A percentile compares a stretch with the other conserved stretches of the same genome.
phyloP scores from a whole-genome alignment of 1,284 basidiomycete species.

The Waitea zeae region DNA sequence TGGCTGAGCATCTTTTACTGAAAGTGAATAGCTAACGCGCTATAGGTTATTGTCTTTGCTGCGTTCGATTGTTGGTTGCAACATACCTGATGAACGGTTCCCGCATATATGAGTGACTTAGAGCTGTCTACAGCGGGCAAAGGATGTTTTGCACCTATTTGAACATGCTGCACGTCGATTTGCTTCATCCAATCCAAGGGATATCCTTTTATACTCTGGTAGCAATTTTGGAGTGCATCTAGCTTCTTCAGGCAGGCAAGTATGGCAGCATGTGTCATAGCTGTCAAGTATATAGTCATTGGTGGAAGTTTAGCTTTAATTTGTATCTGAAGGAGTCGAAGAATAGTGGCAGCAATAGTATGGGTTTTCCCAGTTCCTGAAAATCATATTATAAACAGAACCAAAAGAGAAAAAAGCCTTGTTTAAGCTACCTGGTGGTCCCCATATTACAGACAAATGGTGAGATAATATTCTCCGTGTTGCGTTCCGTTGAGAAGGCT shows the following conservation, averaged over 20 bases:
- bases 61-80: too few species aligned
- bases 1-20: slow-evolving; percentile 18
- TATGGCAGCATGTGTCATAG: slow-evolving; percentile 32
- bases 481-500: slow-evolving; percentile 26
- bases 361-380: slow-evolving; percentile 34
- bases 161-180: slow-evolving; percentile 21
- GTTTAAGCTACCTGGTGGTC: too few species aligned
- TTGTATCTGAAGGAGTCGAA: slow-evolving; percentile 24
- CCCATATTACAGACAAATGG: slow-evolving; percentile 27
- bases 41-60: too few species aligned
- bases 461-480: slow-evolving; percentile 22
- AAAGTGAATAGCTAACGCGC: slow-evolving; percentile 24
- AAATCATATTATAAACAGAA: too few species aligned
- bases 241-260: slow-evolving; percentile 25
- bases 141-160: slow-evolving; percentile 19
- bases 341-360: slow-evolving; percentile 25
- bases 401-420: too few species aligned
- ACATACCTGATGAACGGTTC: slow-evolving; percentile 26
- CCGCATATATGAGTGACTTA: slow-evolving; percentile 21
- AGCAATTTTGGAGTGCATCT: slow-evolving; percentile 16
- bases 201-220: slow-evolving; percentile 18
- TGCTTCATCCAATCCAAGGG: slow-evolving; percentile 21
- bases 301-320: slow-evolving; percentile 14
- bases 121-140: slow-evolving; percentile 11
- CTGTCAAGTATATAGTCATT: slow-evolving; percentile 27